Percentiles rank a stretch among this genome's conserved stretches.
phyloP scores from a whole-genome alignment of 352 stramenopile genomes.

The Phytopythium oedochilum region DNA sequence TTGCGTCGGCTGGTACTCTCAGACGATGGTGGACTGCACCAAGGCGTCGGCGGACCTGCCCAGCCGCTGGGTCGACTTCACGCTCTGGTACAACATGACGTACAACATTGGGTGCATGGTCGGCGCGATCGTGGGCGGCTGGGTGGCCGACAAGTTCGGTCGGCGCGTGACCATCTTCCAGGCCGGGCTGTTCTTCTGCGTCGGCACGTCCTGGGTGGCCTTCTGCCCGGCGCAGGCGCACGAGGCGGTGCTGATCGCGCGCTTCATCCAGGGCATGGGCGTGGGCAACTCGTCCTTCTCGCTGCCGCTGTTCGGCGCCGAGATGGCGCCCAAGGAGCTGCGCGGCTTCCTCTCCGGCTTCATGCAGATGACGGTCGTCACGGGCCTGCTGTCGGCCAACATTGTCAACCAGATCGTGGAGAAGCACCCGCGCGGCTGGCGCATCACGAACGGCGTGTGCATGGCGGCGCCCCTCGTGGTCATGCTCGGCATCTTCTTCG shows the following conservation, averaged over 20 bases:
- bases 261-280: constrained; percentile 37
- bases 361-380: constrained; percentile 61
- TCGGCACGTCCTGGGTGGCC: constrained; percentile 22
- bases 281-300: constrained; percentile 53
- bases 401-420: constrained; percentile 37
- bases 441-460: constrained; percentile 36
- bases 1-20: constrained; percentile 20
- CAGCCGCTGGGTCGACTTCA: constrained; percentile 24
- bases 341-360: constrained; percentile 55
- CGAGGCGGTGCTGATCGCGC: constrained; percentile 23
- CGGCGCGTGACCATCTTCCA: constrained; percentile 27
- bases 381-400: constrained; percentile 36
- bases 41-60: constrained; percentile 11
- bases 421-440: constrained; percentile 27
- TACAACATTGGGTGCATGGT: constrained; percentile 37
- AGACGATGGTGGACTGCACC: constrained; percentile 18
- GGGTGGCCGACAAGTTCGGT: constrained; percentile 24
- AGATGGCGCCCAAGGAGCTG: constrained; percentile 60
- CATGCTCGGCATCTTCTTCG: constrained; percentile 45
- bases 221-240: constrained; percentile 19
- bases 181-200: constrained; percentile 25
- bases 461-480: constrained; percentile 41
- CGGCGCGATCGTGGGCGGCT: constrained; percentile 20
- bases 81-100: constrained; percentile 20
- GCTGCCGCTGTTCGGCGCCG: constrained; percentile 43